Conservation (phyloP, 2,329 filamentous ascomycete genomes). For the Trichophyton rubrum region DNA sequence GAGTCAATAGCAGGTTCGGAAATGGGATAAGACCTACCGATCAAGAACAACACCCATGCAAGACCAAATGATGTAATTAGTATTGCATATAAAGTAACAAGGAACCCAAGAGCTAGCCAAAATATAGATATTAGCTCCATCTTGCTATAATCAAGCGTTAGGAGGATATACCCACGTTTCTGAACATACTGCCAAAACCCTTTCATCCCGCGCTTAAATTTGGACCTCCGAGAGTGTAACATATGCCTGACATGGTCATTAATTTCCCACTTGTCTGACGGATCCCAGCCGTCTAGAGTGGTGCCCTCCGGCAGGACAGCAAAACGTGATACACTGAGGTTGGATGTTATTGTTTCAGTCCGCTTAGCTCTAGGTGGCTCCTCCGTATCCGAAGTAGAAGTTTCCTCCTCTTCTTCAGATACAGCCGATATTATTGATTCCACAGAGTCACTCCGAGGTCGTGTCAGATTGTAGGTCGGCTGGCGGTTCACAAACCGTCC, state of each 20-base stretch:
- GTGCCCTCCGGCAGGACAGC: conserved; percentile 67
- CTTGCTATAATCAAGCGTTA: background rate
- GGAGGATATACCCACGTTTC: conserved; percentile 41
- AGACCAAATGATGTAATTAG: conserved; percentile 75
- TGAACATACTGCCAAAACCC: conserved; percentile 70
- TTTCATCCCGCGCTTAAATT: conserved; percentile 65
- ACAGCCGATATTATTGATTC: background rate
- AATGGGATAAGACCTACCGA: conserved; percentile 40
- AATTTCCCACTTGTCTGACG: conserved; percentile 60
- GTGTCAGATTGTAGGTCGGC: conserved; percentile 62
- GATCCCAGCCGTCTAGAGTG: conserved; percentile 59
- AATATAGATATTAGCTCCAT: background rate
- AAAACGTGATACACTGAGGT: conserved; percentile 57
- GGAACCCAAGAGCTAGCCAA: conserved; percentile 55
- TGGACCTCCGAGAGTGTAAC: conserved; percentile 66
- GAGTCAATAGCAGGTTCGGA: background rate
- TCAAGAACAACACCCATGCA: conserved; percentile 82
- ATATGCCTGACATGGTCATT: conserved; percentile 83
- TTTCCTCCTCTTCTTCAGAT: conserved; percentile 14
- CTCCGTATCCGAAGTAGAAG: conserved; percentile 17
- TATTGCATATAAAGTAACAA: conserved; percentile 71
- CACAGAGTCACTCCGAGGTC: conserved; percentile 16
- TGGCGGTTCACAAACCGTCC: conserved; percentile 61
- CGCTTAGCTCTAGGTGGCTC: conserved; percentile 13
- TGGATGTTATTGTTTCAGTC: conserved; percentile 58